Evolutionary conservation across 2,329 filamentous ascomycete species (phyloP).

Genomic region (Pochonia chlamydosporia): DNA sequence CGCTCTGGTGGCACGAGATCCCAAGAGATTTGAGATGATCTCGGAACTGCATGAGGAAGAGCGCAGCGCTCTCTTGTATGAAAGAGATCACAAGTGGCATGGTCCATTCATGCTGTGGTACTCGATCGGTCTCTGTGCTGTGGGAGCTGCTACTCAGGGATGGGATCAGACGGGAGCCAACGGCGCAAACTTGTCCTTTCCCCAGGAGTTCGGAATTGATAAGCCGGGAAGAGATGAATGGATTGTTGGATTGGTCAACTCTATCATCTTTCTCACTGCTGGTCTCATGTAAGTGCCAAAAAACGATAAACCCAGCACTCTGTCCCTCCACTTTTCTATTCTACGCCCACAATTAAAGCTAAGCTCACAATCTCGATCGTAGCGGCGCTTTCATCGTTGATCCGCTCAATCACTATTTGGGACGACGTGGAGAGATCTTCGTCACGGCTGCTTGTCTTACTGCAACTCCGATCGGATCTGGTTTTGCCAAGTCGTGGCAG

Average conservation of each 20-base stretch:
- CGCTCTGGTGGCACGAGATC: constrained; percentile 22
- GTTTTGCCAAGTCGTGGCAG: constrained; percentile 59
- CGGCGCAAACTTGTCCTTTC: constrained; percentile 55
- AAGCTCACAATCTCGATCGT: neutral
- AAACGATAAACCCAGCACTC: no score
- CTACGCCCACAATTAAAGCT: no score
- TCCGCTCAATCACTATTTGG: constrained; percentile 56
- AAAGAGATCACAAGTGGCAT: constrained; percentile 53
- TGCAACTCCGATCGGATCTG: constrained; percentile 50
- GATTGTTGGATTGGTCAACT: constrained; percentile 23
- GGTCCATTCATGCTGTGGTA: constrained; percentile 33
- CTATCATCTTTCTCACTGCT: constrained; percentile 32
- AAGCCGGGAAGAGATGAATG: constrained; percentile 36
- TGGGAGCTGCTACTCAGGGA: constrained; percentile 51
- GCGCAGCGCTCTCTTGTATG: constrained; percentile 26
- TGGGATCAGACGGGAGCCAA: constrained; percentile 60
- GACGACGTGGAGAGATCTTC: constrained; percentile 61
- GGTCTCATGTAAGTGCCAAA: constrained; percentile 50
- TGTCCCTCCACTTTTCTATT: no score
- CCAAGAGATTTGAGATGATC: constrained; percentile 14
- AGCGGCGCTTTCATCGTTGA: constrained; percentile 23
- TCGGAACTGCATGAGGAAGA: constrained; percentile 18
- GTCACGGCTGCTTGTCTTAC: constrained; percentile 44
- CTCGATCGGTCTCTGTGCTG: constrained; percentile 45
- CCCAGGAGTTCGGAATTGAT: constrained; percentile 31